Evolutionary conservation across 2,329 filamentous ascomycete species (phyloP), one percentile per base, ranked within the genome.

Genomic region (Aspergillus spinulosporus): DNA sequence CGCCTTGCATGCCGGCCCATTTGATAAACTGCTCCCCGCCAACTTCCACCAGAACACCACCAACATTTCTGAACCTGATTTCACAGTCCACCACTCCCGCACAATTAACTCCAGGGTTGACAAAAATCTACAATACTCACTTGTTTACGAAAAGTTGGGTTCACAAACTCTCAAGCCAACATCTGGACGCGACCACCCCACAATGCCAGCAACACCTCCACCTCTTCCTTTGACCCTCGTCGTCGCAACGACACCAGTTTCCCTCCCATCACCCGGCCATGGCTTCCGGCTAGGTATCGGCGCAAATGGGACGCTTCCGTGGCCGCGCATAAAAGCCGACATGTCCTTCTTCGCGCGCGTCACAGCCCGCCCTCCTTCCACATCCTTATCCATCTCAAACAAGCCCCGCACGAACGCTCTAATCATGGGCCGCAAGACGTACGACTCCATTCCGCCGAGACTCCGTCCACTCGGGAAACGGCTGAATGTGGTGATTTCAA

Each of bases 341-440:
- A 96, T 99, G 91, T 86, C 86, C 39, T 97, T 96, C 73, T 99
- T 99, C 73, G 89, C 91, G 14, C 87, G 92, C 57, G 88, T 96
- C 42, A 97, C 93, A 2, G 91, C 89, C 66, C 84, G 87, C 12
- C 59, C 72, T 3, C 68, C 72, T 0, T 56, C 58, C n/a, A n/a
- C 15, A 3, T 53, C 66, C 44, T 15, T 14, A n/a, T 14, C 49
- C 28, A 11, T 5, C 4, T 2, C 40, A 15, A 40, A 39, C 12
- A 32, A 32, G 9, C 12, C 26, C 26, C 26, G 52, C 28, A 69
- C 66, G 1, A 93, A 92, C 72, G 89, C 90, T 14, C 90, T 97
- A 50, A 88, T 99, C 64, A 99, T 99, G 94, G 94, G 94, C 58
- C 89, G 94, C 68, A 97, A 95, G 75, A 99, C 94, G 0, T 99